Percentiles rank a stretch among this genome's conserved stretches.
Evolutionary conservation across 768 basidiomycete genomes (phyloP).

Genomic region (Xerocomellus intermedius): DNA sequence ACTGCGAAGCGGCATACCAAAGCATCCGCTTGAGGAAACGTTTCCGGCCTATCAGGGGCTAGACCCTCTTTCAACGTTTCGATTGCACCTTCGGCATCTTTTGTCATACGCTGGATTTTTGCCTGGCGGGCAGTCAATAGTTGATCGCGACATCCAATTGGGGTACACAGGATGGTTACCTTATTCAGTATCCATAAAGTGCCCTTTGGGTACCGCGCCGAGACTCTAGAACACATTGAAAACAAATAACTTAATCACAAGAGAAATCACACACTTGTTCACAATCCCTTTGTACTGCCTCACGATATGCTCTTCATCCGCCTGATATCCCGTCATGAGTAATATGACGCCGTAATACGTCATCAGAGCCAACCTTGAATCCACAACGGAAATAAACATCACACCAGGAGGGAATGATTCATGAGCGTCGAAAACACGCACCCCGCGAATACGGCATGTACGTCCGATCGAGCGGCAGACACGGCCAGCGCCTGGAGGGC

Average conservation of each 20-base stretch:
- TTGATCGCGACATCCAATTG: background rate
- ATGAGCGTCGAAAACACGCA: slow-evolving; percentile 31
- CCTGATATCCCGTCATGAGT: slow-evolving; percentile 71
- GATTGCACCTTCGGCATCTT: slow-evolving; percentile 65
- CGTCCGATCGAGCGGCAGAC: slow-evolving; percentile 62
- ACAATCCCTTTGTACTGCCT: slow-evolving; percentile 64
- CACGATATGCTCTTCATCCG: slow-evolving; percentile 64
- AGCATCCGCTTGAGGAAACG: slow-evolving; percentile 71
- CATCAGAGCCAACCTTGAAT: slow-evolving; percentile 67
- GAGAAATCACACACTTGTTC: slow-evolving; percentile 46
- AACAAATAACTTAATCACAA: background rate
- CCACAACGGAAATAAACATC: background rate
- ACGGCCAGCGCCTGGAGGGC: slow-evolving; percentile 70
- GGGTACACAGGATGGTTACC: slow-evolving; percentile 33
- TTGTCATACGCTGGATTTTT: slow-evolving; percentile 72
- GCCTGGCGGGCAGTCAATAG: slow-evolving; percentile 41
- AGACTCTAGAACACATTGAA: slow-evolving; percentile 39
- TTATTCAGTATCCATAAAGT: slow-evolving; percentile 74
- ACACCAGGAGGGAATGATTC: background rate
- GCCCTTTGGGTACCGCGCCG: slow-evolving; percentile 59
- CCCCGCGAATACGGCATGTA: slow-evolving; percentile 78
- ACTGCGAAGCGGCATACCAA: slow-evolving; percentile 40
- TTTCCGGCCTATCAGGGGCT: slow-evolving; percentile 45
- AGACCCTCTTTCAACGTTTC: slow-evolving; percentile 58
- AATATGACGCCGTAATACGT: slow-evolving; percentile 75